Evolutionary conservation across 164 flowering plant genomes (phyloP), one percentile per base, ranked within the genome.

Genomic region (Dillenia suffruticosa): DNA sequence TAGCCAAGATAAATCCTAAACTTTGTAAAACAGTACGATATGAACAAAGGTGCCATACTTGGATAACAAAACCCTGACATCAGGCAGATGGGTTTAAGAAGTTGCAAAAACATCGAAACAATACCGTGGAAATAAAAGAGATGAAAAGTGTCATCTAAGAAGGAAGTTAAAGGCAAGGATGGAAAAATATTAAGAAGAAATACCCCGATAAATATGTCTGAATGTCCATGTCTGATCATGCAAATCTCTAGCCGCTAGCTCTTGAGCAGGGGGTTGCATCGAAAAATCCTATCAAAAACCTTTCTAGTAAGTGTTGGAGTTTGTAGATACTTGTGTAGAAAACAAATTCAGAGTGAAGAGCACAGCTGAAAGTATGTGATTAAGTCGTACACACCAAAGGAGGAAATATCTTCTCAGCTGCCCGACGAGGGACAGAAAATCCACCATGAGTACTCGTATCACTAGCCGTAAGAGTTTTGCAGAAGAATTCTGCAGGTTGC

Each of bases 371-470:
- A 32, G 40, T 5, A 32, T 49, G 24, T 13, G 7, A 49, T 58
- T 32, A 50, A 44, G 32, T 7, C 47, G 53, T 54, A 76, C 85
- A 14, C 72, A 92, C 98, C 17, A 92, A 77, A 67, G 92, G 86
- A 1, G 98, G 96, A 68, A 92, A 92, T 32, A 90, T 92, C 79
- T 92, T 92, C 78, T 92, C 98, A 61, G 98, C 98, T 26, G 98
- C 96, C 54, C 98, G 80, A 56, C 98, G 96, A 63, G 98, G 98
- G 45, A 92, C 98, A 72, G 98, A 92, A 71, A 92, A 92, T 69
- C 98, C 98, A 70, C 98, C 98, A 70, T 92, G 98, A 51, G 98
- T 92, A 70, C 98, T 92, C 15, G 98, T 92, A 68, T 92, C 98
- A 77, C 98, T 92, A 46, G 95, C 98, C 13, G 98, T 92, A 49